Evolutionary conservation across 1,284 basidiomycete genomes (phyloP), one percentile per base, ranked within the genome.

Genomic region (Phaffia rhodozyma): DNA sequence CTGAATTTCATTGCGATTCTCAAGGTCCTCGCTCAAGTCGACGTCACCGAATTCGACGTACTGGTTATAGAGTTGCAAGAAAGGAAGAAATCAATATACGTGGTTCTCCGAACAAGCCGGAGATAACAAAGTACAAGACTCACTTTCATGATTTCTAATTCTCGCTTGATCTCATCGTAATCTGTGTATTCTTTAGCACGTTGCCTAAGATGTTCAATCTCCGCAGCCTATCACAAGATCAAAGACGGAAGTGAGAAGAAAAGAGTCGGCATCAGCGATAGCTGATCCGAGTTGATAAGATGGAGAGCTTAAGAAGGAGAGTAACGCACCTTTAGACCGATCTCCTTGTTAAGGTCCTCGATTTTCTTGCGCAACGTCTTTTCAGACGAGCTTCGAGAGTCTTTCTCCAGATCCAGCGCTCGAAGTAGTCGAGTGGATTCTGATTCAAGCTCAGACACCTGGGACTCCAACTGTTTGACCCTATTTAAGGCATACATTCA

Each of bases 141-240:
- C 61, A 89, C 91, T 84, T 97, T 96, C 89, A 97, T 89, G 69
- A 96, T 94, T 71, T 92, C 91, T 27, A 96, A 81, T 74, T 96
- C 93, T 52, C 92, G 85, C 78, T 96, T 96, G 72, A 96, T 85
- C 76, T 96, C 92, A 71, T 97, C 92, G 70, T 96, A 97, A 74
- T 96, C 90, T 4, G 75, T 75, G 69, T 86, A 89, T 69, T 84
- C 83, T 71, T 83, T 84, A 52, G 94, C 76, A 69, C 83, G 84
- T 51, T 77, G 75, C 70, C 82, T 84, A 1, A 93, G 77, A 64
- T 79, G 80, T 20, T 85, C 83, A 11, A 86, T 78, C 75, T 93
- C 89, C 2, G 74, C 71, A 3, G 74, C 75, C 83, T 75, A 11
- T 62, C 23, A 49, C 20, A 47, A 50, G 29, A 32, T 55, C 30